Percentiles rank a stretch among this genome's conserved stretches.
phyloP scores from a whole-genome alignment of 371 early-diverging fungal genomes.

The Lichtheimia ramosa region DNA sequence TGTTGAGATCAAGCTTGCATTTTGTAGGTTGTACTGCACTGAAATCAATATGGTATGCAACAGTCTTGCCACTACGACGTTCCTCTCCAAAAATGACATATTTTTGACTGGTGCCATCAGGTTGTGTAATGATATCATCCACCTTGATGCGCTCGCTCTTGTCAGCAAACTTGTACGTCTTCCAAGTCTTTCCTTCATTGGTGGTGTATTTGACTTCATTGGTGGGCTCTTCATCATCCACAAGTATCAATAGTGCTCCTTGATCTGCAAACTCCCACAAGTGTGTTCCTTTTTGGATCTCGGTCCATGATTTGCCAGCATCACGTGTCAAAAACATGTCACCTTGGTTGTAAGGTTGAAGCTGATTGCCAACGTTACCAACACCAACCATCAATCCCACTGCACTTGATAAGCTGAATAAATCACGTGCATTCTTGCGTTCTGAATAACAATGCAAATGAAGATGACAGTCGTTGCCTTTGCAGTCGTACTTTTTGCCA shows the following conservation, averaged over 20 bases:
- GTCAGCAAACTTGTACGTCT: slow-evolving; percentile 52
- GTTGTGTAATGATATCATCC: slow-evolving; percentile 69
- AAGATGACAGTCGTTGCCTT: slow-evolving; percentile 52
- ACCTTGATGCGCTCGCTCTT: slow-evolving; percentile 53
- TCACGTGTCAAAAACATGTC: slow-evolving; percentile 86
- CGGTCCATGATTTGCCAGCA: slow-evolving; percentile 78
- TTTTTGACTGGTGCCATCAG: slow-evolving; percentile 70
- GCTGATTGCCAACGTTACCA: slow-evolving; percentile 81
- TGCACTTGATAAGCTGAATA: slow-evolving; percentile 78
- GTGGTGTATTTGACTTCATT: slow-evolving; percentile 66
- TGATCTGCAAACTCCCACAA: slow-evolving; percentile 89
- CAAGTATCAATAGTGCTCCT: slow-evolving; percentile 72
- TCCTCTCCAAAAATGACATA: slow-evolving; percentile 68
- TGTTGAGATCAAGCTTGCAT: slow-evolving; percentile 54
- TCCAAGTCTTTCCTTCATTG: slow-evolving; percentile 70
- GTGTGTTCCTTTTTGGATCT: slow-evolving; percentile 73
- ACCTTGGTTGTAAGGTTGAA: slow-evolving; percentile 68
- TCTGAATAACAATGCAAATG: slow-evolving; percentile 86
- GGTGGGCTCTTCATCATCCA: slow-evolving; percentile 75
- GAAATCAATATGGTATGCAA: slow-evolving; percentile 79
- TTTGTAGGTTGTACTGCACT: slow-evolving; percentile 60
- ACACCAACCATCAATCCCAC: slow-evolving; percentile 91
- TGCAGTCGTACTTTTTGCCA: slow-evolving; percentile 33
- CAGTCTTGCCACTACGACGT: slow-evolving; percentile 32
- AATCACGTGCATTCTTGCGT: slow-evolving; percentile 71